Conservation (phyloP, 768 basidiomycete genomes). For the Mycena pura region DNA sequence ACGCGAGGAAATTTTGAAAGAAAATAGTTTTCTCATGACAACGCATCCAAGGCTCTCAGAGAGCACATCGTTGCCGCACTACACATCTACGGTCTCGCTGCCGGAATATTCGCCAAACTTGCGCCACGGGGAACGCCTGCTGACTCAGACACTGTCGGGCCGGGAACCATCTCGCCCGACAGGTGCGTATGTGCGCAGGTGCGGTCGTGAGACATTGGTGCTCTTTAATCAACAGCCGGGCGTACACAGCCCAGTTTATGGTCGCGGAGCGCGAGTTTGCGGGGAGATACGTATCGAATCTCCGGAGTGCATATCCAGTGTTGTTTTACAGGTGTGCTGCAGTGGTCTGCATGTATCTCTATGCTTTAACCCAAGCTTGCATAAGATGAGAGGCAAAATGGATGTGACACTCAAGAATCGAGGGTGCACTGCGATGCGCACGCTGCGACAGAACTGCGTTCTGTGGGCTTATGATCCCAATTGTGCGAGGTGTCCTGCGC, state of each 20-base stretch:
- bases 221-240: not conserved
- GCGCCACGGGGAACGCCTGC: not conserved
- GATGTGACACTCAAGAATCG: not conserved
- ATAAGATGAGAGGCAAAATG: not conserved
- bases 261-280: not conserved
- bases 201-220: not conserved
- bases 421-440: not conserved
- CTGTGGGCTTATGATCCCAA: not conserved
- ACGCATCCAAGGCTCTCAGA: not conserved
- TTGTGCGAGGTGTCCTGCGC: not conserved
- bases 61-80: no score
- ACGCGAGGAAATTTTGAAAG: no score
- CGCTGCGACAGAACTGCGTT: not conserved
- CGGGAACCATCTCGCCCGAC: not conserved
- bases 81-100: no score
- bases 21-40: no score
- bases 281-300: not conserved
- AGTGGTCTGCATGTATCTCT: not conserved
- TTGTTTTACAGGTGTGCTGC: not conserved
- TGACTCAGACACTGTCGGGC: not conserved
- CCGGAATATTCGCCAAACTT: not conserved
- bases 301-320: not conserved
- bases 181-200: not conserved
- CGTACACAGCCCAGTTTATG: not conserved
- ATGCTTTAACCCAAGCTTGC: not conserved